These are phyloP conservation scores for Raphidocelis subcapitata DNA, from an alignment of 139 green algal species.

Conservation along the genomic window DNA sequence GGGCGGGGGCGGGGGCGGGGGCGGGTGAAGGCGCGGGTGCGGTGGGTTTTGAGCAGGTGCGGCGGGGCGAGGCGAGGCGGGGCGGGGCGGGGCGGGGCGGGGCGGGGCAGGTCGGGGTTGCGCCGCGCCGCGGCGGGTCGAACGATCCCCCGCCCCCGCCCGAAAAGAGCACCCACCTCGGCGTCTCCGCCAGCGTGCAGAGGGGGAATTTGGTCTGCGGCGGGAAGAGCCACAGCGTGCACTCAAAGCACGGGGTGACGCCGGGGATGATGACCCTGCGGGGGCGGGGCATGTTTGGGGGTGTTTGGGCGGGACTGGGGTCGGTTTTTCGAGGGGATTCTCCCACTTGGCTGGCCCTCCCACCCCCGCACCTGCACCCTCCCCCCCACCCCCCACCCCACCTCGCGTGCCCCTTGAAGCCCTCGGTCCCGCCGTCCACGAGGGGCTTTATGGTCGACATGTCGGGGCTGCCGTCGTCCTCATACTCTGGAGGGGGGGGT, in stretches of 20 bases:
- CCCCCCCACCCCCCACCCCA: no score
- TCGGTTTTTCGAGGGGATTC: no score
- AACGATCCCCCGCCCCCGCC: not conserved
- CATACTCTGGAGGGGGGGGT: conserved; percentile 73
- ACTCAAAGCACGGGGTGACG: conserved; percentile 98
- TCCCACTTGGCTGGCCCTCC: no score
- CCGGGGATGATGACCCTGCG: conserved; percentile 96
- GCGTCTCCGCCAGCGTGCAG: conserved; percentile 96
- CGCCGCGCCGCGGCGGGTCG: no score
- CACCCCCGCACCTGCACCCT: no score
- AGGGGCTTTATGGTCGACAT: conserved; percentile 91
- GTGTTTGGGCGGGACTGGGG: no score
- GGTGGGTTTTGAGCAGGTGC: not conserved
- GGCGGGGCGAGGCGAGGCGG: not conserved
- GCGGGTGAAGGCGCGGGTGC: not conserved
- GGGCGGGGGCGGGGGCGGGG: not conserved
- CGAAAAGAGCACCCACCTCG: conserved; percentile 44
- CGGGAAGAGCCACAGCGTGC: conserved; percentile 99
- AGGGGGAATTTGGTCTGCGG: conserved; percentile 96
- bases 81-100: not conserved
- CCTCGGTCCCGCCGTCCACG: conserved; percentile 98
- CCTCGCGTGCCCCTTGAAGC: conserved; percentile 98
- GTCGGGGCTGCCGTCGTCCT: conserved; percentile 80
- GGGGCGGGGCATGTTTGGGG: no score
- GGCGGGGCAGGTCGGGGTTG: no score